These are phyloP conservation scores for Alternaria arborescens DNA, from an alignment of 2,329 filamentous ascomycete genomes.

Conservation along the genomic window DNA sequence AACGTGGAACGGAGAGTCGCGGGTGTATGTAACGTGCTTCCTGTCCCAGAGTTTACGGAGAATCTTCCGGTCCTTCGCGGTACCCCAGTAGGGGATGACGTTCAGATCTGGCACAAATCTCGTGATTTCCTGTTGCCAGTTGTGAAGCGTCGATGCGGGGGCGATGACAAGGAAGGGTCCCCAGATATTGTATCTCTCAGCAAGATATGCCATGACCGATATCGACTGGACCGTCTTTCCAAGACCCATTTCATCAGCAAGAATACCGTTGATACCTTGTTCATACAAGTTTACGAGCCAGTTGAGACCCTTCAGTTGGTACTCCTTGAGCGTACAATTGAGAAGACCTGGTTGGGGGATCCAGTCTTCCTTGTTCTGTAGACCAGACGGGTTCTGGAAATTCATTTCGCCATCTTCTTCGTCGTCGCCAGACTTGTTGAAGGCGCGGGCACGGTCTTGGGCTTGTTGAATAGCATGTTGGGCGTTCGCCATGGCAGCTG, in stretches of 20 bases:
- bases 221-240: constrained; percentile 99
- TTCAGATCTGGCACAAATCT: constrained; percentile 95
- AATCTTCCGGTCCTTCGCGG: constrained; percentile 90
- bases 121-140: constrained; percentile 98
- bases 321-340: constrained; percentile 94
- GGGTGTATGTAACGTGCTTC: constrained; percentile 94
- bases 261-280: constrained; percentile 98
- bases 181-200: constrained; percentile 98
- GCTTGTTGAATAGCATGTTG: constrained; percentile 95
- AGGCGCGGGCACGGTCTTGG: constrained; percentile 88
- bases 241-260: constrained; percentile 99
- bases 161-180: constrained; percentile 97
- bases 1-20: constrained; percentile 93
- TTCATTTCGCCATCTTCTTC: constrained; percentile 93
- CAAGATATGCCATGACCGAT: constrained; percentile 98
- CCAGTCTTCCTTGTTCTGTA: constrained; percentile 81
- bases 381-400: constrained; percentile 96
- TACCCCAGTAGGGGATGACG: constrained; percentile 97
- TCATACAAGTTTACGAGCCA: constrained; percentile 99
- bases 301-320: constrained; percentile 98
- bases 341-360: constrained; percentile 94
- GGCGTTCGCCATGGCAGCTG: constrained; percentile 92
- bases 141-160: constrained; percentile 94
- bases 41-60: constrained; percentile 99
- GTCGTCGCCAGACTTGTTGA: constrained; percentile 72